A percentile compares a stretch with the other conserved stretches of the same genome.
Evolutionary conservation across 306 rosid genomes (phyloP).

Genomic region (Prinsepia uniflora): DNA sequence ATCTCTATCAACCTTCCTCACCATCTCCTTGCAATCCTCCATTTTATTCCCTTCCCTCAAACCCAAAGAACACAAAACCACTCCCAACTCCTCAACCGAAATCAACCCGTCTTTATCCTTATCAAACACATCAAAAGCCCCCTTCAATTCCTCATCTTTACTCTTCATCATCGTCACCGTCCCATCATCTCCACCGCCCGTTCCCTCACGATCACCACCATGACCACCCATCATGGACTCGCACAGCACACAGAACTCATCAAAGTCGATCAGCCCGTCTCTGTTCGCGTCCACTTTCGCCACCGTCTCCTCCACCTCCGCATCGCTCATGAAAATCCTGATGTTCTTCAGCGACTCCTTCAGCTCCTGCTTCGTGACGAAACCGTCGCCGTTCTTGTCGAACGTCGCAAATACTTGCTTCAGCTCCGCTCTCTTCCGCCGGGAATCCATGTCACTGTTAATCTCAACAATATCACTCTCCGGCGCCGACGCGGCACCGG

Average conservation of each 20-base stretch:
- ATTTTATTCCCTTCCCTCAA: constrained; percentile 59
- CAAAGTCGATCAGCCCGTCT: constrained; percentile 76
- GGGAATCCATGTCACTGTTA: background rate
- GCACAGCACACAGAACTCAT: constrained; percentile 61
- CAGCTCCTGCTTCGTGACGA: constrained; percentile 64
- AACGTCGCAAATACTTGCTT: constrained; percentile 55
- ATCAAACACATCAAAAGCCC: constrained; percentile 84
- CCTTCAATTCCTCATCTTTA: constrained; percentile 44
- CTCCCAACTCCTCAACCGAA: constrained; percentile 61
- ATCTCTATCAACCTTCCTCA: constrained; percentile 73
- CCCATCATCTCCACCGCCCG: background rate
- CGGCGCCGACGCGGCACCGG: background rate
- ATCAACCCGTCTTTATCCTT: constrained; percentile 65
- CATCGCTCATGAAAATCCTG: constrained; percentile 49
- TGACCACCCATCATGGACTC: background rate
- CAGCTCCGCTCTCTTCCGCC: constrained; percentile 32
- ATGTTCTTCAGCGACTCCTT: constrained; percentile 60
- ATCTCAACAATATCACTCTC: background rate
- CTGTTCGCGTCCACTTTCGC: constrained; percentile 61
- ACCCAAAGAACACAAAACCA: constrained; percentile 57
- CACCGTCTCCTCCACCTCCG: constrained; percentile 59
- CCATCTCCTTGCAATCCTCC: constrained; percentile 76
- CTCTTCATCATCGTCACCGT: constrained; percentile 7
- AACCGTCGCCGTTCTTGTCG: constrained; percentile 77
- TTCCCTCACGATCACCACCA: background rate